Evolutionary conservation across 2,329 filamentous ascomycete genomes (phyloP), one percentile per base, ranked within the genome.

Genomic region (Aspergillus ochraceoroseus): DNA sequence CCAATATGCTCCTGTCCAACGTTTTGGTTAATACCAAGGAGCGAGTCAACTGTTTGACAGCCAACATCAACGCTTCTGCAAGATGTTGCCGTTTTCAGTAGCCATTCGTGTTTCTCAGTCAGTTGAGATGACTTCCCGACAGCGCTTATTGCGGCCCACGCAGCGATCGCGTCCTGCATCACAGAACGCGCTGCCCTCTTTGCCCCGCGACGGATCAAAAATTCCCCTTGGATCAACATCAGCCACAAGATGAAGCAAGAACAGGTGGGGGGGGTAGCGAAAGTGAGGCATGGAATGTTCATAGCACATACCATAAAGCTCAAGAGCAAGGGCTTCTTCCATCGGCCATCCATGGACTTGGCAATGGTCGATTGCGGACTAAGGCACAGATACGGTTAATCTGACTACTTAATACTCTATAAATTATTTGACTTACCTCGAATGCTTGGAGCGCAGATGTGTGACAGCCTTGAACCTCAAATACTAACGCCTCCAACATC

Each of bases 351-450:
- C 70, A 53, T 81, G 70, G 1, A 78, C 58, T 49, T 81, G 74
- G 32, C 72, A 72, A 51, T 81, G 77, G 49, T 82, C 77, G 44
- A 80, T 71, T 3, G 79, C 75, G 41, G 69, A 66, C 60, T 82
- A 74, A 5, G 44, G 74, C 5, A 32, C 6, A 27, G 2, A 5
- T 42, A 39, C 32, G 35, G 13, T 36, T 31, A 32, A 28, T 20
- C 11, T 12, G 2, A 5, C 18, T 6, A 25, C 25, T 12, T 22
- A 25, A 31, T 14, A 2, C 11, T 9, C 12, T 22, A 27, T 30
- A n/a, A 2, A 22, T 3, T 9, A 28, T n/a, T 5, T 15, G 20
- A 45, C 56, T 43, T 51, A 61, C 58, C 50, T 65, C 62, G 25
- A 63, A 59, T 4, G 58, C 49, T 41, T 62, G 59, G 13, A 79